Evolutionary conservation across 306 rosid genomes (phyloP).

Genomic region (Prunus campanulata): DNA sequence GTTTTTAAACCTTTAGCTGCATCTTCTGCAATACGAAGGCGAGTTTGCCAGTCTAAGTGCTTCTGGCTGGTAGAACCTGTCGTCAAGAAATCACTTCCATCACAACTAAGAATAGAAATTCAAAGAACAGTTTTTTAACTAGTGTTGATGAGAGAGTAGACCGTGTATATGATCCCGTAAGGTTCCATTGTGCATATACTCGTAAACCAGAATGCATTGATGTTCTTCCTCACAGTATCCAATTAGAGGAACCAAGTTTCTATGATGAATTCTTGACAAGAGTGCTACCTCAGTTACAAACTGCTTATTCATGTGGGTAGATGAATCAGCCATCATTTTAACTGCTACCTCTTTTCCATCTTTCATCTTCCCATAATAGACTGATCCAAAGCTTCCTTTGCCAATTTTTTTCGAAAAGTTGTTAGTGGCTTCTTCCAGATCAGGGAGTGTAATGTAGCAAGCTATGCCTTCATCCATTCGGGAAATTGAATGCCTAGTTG

Average conservation of each 20-base stretch:
- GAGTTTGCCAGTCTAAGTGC: conserved; percentile 76
- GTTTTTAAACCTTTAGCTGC: conserved; percentile 74
- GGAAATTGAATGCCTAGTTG: conserved; percentile 52
- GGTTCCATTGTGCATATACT: conserved; percentile 97
- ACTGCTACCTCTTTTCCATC: conserved; percentile 99
- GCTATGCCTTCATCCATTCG: conserved; percentile 81
- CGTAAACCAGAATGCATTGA: conserved; percentile 81
- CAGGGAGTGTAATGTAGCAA: conserved; percentile 62
- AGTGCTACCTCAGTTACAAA: conserved; percentile 95
- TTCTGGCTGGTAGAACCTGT: conserved; percentile 54
- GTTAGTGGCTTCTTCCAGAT: conserved; percentile 78
- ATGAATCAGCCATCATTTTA: conserved; percentile 83
- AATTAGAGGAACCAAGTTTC: conserved; percentile 94
- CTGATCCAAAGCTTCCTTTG: conserved; percentile 95
- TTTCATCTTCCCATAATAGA: conserved; percentile 86
- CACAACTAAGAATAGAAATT: conserved; percentile 11
- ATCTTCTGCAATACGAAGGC: conserved; percentile 91
- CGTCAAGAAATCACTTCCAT: conserved; percentile 30
- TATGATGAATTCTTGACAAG: conserved; percentile 91
- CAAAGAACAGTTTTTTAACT: conserved; percentile 1
- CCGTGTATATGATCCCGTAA: conserved; percentile 85
- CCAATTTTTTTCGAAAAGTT: conserved; percentile 75
- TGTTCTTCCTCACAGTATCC: conserved; percentile 95
- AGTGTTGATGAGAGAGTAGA: conserved; percentile 26
- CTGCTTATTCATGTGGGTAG: conserved; percentile 73